These are phyloP conservation scores for Niebla homalea DNA, from an alignment of 495 filamentous ascomycete genomes.

Conservation along the genomic window DNA sequence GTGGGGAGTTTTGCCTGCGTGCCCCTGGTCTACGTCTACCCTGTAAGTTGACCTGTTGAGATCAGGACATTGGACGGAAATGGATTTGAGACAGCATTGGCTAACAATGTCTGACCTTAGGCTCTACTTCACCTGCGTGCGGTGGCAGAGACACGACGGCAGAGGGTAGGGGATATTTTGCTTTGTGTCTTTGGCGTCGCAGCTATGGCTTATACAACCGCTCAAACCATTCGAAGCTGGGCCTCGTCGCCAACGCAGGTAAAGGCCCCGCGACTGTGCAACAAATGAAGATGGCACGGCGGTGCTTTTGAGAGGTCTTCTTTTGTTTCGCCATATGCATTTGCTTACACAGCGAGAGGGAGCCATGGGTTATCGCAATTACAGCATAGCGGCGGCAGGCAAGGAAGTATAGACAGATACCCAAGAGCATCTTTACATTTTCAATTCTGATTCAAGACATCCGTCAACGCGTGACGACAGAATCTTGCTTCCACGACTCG, in stretches of 20 bases:
- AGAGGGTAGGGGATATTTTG: conserved; percentile 54
- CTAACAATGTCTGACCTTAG: conserved; percentile 27
- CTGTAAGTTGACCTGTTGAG: conserved; percentile 42
- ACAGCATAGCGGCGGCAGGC: no score
- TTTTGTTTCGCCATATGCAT: no score
- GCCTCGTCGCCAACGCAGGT: conserved; percentile 23
- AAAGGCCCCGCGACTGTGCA: conserved; percentile 46
- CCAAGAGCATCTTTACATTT: no score
- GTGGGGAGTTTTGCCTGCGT: conserved; percentile 97
- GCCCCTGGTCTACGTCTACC: conserved; percentile 94
- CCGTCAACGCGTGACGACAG: no score
- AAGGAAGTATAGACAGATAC: no score
- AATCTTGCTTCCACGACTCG: no score
- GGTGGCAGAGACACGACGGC: conserved; percentile 50
- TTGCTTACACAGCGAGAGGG: no score
- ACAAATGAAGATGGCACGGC: conserved; percentile 18
- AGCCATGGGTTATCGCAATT: no score
- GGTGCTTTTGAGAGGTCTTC: no score
- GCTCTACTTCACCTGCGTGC: conserved; percentile 78
- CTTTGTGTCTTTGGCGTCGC: conserved; percentile 70
- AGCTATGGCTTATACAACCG: conserved; percentile 83
- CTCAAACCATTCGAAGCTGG: conserved; percentile 76
- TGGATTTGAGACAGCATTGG: not conserved
- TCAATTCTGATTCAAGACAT: no score
- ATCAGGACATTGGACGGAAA: not conserved